phyloP scores from a whole-genome alignment of 306 rosid genomes.

The apple (Malus domestica) region ASM211411v1 NC_041801.1:14749501-14750000 shows the following conservation, averaged over 20 bases:
- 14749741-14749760: slow-evolving; percentile 94
- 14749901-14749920: neutral
- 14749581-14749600: slow-evolving; percentile 99
- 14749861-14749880: slow-evolving; percentile 67
- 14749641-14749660: neutral
- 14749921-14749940: neutral
- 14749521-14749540: slow-evolving; percentile 91
- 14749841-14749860: slow-evolving; percentile 92
- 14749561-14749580: slow-evolving; percentile 84
- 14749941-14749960: neutral
- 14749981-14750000: slow-evolving; percentile 96
- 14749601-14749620: slow-evolving; percentile 92
- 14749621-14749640: slow-evolving; percentile 89
- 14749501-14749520: slow-evolving; percentile 74
- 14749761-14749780: slow-evolving; percentile 89
- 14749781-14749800: slow-evolving; percentile 77
- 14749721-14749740: slow-evolving; percentile 91
- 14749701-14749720: neutral
- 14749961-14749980: slow-evolving; percentile 99
- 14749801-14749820: slow-evolving; percentile 74
- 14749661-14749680: neutral
- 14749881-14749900: slow-evolving; percentile 5
- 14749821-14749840: slow-evolving; percentile 92
- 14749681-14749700: neutral
- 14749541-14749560: slow-evolving; percentile 63